Evolutionary conservation across 2,329 filamentous ascomycete genomes (phyloP).

Genomic region (Penicillium crustosum): DNA sequence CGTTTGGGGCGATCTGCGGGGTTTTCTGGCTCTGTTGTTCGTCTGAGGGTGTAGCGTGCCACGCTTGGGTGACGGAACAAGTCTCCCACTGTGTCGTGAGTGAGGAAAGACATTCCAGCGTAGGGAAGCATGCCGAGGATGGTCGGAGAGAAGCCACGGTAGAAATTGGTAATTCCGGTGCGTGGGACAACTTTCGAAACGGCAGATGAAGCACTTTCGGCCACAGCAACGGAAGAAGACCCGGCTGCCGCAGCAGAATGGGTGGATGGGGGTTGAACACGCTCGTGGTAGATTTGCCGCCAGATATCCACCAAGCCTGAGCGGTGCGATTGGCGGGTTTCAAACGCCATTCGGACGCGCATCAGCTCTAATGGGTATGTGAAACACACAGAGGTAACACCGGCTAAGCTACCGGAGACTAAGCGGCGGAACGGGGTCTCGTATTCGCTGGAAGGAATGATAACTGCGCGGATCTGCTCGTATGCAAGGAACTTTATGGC

Average conservation of each 20-base stretch:
- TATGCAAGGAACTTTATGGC: slow-evolving; percentile 98
- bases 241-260: slow-evolving; percentile 15
- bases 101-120: slow-evolving; percentile 91
- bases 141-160: slow-evolving; percentile 88
- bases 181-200: slow-evolving; percentile 58
- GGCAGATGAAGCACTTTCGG: slow-evolving; percentile 33
- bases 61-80: slow-evolving; percentile 69
- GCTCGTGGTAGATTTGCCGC: slow-evolving; percentile 81
- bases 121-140: slow-evolving; percentile 95
- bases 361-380: slow-evolving; percentile 95
- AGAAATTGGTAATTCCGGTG: slow-evolving; percentile 83
- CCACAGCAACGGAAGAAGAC: slow-evolving; percentile 44
- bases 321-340: slow-evolving; percentile 73
- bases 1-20: slow-evolving; percentile 55
- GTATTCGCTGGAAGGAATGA: slow-evolving; percentile 70
- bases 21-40: slow-evolving; percentile 52
- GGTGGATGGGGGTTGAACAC: slow-evolving; percentile 44
- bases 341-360: slow-evolving; percentile 87
- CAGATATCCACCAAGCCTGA: slow-evolving; percentile 76
- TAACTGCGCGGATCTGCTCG: slow-evolving; percentile 80
- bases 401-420: slow-evolving; percentile 51
- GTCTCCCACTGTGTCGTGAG: slow-evolving; percentile 87
- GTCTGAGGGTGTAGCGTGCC: slow-evolving; percentile 72
- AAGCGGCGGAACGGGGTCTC: slow-evolving; percentile 76
- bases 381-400: slow-evolving; percentile 89